A percentile compares a stretch with the other conserved stretches of the same genome.
These are phyloP conservation scores for Artemisia argyi DNA, from an alignment of 129 eudicot genomes.

Conservation along the genomic window DNA sequence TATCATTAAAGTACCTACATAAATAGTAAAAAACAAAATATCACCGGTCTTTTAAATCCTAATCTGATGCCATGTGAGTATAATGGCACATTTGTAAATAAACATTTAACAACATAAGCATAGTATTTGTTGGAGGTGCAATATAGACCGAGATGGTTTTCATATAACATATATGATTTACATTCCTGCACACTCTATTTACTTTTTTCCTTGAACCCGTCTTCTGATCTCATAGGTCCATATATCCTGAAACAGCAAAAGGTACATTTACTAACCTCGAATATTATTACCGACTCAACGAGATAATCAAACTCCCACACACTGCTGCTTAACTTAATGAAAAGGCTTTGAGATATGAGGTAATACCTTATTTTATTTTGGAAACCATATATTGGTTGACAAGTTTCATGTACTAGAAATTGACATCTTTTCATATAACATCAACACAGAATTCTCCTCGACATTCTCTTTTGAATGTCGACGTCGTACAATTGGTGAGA, in stretches of 20 bases:
- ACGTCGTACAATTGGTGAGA: constrained; percentile 66
- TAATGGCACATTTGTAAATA: too few species aligned
- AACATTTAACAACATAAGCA: too few species aligned
- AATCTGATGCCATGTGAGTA: too few species aligned
- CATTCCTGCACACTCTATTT: neutral
- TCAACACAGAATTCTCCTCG: constrained; percentile 58
- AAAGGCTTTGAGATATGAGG: constrained; percentile 74
- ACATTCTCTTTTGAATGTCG: constrained; percentile 61
- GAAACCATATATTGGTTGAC: too few species aligned
- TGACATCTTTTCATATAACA: neutral
- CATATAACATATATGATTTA: neutral
- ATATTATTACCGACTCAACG: too few species aligned
- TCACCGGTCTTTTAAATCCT: too few species aligned
- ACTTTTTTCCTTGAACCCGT: neutral
- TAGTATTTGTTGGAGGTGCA: too few species aligned
- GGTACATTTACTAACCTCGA: constrained; percentile 46
- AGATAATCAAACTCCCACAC: constrained; percentile 69
- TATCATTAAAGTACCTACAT: too few species aligned
- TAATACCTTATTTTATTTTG: constrained; percentile 4
- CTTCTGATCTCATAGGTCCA: constrained; percentile 43
- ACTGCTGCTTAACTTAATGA: constrained; percentile 92
- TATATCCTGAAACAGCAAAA: constrained; percentile 83
- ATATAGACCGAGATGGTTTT: too few species aligned
- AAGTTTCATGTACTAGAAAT: constrained; percentile 3
- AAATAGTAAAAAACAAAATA: too few species aligned